Evolutionary conservation across 345 rosid species (phyloP).

Genomic region (Populus deltoides): DNA sequence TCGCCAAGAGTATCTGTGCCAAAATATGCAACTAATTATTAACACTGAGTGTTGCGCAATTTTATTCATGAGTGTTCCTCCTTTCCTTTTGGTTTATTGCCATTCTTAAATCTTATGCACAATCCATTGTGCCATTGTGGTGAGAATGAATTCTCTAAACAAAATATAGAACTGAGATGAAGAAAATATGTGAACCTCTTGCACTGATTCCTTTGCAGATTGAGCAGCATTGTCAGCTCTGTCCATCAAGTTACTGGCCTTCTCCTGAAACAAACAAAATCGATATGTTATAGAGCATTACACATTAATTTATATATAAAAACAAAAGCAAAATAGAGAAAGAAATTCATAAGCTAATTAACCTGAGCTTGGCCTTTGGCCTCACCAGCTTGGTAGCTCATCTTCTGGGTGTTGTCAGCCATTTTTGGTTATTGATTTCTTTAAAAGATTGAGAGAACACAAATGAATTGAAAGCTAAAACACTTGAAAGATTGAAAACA

Average conservation of each 20-base stretch:
- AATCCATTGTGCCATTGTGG: too few relatives aligned
- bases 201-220: too few relatives aligned
- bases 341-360: not conserved
- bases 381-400: conserved; percentile 50
- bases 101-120: too few relatives aligned
- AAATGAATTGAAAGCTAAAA: not conserved
- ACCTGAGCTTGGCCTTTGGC: conserved; percentile 59
- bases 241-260: conserved; percentile 40
- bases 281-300: not conserved
- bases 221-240: too few relatives aligned
- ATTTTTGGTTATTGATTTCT: not conserved
- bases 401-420: conserved; percentile 21
- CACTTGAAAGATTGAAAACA: not conserved
- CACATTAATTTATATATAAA: not conserved
- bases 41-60: too few relatives aligned
- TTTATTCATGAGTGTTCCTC: too few relatives aligned
- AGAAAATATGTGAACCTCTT: too few relatives aligned
- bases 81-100: too few relatives aligned
- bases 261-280: conserved; percentile 44
- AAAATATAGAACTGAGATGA: too few relatives aligned
- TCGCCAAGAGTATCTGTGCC: too few relatives aligned
- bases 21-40: too few relatives aligned
- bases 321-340: not conserved
- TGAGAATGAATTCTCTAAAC: too few relatives aligned
- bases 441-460: not conserved